phyloP scores from a whole-genome alignment of 176 grass and related monocot species.

The Hyparrhenia diplandra region DNA sequence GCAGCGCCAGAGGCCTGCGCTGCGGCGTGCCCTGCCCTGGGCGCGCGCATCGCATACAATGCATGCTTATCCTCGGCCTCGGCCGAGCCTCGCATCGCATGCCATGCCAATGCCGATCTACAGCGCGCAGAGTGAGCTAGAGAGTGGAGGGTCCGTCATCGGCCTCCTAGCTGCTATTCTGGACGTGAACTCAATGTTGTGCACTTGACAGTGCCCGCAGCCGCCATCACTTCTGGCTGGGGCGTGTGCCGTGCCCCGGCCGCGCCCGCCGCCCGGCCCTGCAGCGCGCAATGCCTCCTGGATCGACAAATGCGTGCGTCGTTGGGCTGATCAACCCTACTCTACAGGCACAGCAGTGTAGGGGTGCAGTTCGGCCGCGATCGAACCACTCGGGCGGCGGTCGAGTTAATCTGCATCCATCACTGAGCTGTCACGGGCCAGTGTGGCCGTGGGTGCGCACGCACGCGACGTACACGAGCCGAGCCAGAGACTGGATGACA shows the following conservation, averaged over 20 bases:
- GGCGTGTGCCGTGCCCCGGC: background rate
- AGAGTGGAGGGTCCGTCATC: background rate
- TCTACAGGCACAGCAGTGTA: background rate
- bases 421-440: conserved; percentile 10
- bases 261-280: background rate
- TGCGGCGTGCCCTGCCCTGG: too few species aligned
- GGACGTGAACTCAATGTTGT: conserved; percentile 14
- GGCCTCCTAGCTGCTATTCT: conserved; percentile 10
- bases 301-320: background rate
- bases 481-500: background rate
- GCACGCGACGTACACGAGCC: background rate
- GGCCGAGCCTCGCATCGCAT: background rate
- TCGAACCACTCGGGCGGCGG: conserved; percentile 17
- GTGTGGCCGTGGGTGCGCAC: background rate
- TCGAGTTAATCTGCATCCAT: conserved; percentile 6
- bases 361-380: conserved; percentile 22
- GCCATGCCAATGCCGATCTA: background rate
- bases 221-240: conserved; percentile 31
- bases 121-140: background rate
- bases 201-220: conserved; percentile 14
- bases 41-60: background rate
- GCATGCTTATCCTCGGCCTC: conserved; percentile 1
- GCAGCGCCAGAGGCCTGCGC: too few species aligned
- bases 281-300: background rate
- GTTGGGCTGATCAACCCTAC: background rate